Evolutionary conservation across 108 stramenopile species (phyloP).

Genomic region (Nitzschia sp.): DNA sequence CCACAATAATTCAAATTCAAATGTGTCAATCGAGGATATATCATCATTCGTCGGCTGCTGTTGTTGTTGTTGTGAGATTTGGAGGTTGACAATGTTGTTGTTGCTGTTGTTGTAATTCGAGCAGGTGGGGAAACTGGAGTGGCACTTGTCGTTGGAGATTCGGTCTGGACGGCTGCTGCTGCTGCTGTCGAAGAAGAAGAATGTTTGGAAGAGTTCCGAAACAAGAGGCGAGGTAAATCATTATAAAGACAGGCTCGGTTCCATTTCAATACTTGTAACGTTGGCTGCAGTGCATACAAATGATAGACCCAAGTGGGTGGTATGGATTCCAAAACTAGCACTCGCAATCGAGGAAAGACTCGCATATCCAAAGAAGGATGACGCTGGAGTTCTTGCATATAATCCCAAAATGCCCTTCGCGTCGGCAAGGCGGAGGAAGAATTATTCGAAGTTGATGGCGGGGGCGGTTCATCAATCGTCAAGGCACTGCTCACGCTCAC

Average conservation of each 20-base stretch:
- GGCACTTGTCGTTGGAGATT: background rate
- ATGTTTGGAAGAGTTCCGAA: background rate
- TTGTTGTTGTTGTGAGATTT: background rate
- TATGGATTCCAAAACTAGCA: slow-evolving; percentile 68
- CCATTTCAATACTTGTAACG: slow-evolving; percentile 61
- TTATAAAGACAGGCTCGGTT: slow-evolving; percentile 55
- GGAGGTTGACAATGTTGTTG: background rate
- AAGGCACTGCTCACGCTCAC: slow-evolving; percentile 16
- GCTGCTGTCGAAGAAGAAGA: background rate
- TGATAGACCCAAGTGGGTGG: slow-evolving; percentile 64
- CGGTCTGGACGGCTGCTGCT: background rate
- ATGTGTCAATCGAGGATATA: slow-evolving; percentile 50
- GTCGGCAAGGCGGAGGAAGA: slow-evolving; percentile 41
- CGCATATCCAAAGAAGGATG: slow-evolving; percentile 58
- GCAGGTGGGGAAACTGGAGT: background rate
- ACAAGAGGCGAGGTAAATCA: slow-evolving; percentile 42
- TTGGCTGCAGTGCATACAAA: slow-evolving; percentile 40
- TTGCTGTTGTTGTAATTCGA: too few relatives aligned
- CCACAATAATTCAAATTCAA: slow-evolving; percentile 58
- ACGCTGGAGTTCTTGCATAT: slow-evolving; percentile 30
- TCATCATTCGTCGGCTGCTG: background rate
- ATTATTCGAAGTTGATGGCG: background rate
- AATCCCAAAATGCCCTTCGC: slow-evolving; percentile 10
- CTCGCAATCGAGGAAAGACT: slow-evolving; percentile 63
- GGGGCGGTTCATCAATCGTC: slow-evolving; percentile 10